Evolutionary conservation across 371 early-diverging fungal genomes (phyloP), one percentile per base, ranked within the genome.

Genomic region (Mucor saturninus): DNA sequence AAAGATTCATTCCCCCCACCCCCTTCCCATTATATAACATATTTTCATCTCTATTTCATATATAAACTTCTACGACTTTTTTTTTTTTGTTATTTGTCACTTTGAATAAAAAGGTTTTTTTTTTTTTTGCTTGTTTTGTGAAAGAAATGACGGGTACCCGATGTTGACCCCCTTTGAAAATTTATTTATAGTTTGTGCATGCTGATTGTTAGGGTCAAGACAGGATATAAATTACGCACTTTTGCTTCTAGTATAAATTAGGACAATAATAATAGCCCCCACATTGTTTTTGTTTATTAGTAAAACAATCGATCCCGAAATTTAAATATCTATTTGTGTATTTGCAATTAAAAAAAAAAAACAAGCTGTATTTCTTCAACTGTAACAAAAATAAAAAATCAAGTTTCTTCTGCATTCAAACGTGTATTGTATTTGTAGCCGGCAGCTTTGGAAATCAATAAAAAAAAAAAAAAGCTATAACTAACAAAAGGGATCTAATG

Each of bases 281-380:
- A 35, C 35, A 52, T 31, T 37, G 4, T 26, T 9, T 35, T 53
- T 42, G 39, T 40, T 45, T 9, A 54, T 45, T 5, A 21, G 21
- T 21, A 21, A 21, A 21, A 21, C 21, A 21, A 21, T 21, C 21
- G 21, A 21, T 21, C 21, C 21, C 21, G 21, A 21, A 21, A 21
- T 21, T 21, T 21, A 21, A 21, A 21, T 21, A 21, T 21, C 21
- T 21, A 21, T 21, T 21, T 21, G 21, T 21, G 21, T 21, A 21
- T 21, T 21, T 21, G 21, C 21, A 21, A 21, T 21, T 21, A 21
- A 21, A 21, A 21, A 21, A 21, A 21, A 21, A 21, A 21, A 21
- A 21, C 21, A 21, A 21, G 40, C 7, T 67, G 61, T 30, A 67
- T 67, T 2, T 21, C 21, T 21, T 21, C 21, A 21, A 21, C 21